Percentiles rank a stretch among this genome's conserved stretches.
Conservation (phyloP, 2,329 filamentous ascomycete genomes). For the Nemania sp. region DNA sequence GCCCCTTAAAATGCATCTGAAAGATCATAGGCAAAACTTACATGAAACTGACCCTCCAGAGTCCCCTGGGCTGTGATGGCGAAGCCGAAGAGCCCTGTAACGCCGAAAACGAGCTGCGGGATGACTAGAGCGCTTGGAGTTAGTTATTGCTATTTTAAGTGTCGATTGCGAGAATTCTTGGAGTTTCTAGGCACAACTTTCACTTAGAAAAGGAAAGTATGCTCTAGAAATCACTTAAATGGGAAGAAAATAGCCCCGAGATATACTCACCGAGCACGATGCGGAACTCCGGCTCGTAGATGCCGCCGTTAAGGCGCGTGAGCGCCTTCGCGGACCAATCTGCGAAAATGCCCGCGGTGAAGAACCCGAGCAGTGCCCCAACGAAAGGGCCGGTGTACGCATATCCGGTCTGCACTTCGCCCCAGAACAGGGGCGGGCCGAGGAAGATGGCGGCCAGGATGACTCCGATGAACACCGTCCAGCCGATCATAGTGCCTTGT, state of each 20-base stretch:
- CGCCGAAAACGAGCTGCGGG: constrained; percentile 82
- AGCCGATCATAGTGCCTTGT: constrained; percentile 91
- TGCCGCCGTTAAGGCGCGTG: constrained; percentile 79
- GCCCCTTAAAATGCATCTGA: neutral
- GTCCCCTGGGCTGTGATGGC: constrained; percentile 77
- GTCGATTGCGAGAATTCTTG: too few relatives aligned
- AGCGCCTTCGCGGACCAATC: constrained; percentile 78
- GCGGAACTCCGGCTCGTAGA: constrained; percentile 93
- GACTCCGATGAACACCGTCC: constrained; percentile 93
- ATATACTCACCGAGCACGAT: too few relatives aligned
- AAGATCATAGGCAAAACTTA: constrained; percentile 1
- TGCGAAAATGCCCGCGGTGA: constrained; percentile 77
- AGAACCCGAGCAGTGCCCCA: constrained; percentile 82
- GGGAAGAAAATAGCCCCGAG: too few relatives aligned
- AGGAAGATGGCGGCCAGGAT: constrained; percentile 86
- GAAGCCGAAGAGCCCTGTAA: constrained; percentile 85
- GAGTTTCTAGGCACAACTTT: too few relatives aligned
- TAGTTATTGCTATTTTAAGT: too few relatives aligned
- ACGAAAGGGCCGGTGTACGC: constrained; percentile 88
- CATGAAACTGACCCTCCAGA: constrained; percentile 65
- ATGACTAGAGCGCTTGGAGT: too few relatives aligned
- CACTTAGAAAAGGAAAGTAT: too few relatives aligned
- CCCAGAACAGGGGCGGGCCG: constrained; percentile 83
- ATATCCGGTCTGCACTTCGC: constrained; percentile 84
- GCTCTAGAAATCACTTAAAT: too few relatives aligned